Conservation (phyloP, 805 yeast genomes). For the Saccharomyces kudriavzevii region DNA sequence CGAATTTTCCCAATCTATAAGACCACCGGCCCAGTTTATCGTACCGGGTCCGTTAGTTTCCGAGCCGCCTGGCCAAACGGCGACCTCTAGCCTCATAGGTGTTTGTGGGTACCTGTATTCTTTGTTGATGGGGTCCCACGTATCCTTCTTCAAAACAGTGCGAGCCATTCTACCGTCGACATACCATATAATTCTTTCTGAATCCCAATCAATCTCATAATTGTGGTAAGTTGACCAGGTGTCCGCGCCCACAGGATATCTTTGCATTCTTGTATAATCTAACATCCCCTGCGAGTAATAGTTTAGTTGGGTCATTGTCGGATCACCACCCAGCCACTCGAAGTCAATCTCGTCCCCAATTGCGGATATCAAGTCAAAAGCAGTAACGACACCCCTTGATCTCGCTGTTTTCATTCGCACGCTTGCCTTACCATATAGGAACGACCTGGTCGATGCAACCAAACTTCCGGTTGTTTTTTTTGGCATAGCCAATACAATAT, state of each 20-base stretch:
- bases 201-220: constrained; percentile 75
- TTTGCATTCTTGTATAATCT: constrained; percentile 50
- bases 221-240: constrained; percentile 64
- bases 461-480: constrained; percentile 67
- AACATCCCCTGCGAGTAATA: constrained; percentile 69
- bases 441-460: constrained; percentile 62
- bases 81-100: constrained; percentile 65
- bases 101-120: constrained; percentile 60
- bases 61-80: constrained; percentile 74
- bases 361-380: constrained; percentile 72
- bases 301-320: constrained; percentile 64
- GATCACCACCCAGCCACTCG: constrained; percentile 74
- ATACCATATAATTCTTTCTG: constrained; percentile 61
- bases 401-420: constrained; percentile 66
- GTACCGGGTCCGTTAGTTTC: constrained; percentile 51
- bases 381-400: constrained; percentile 73
- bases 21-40: constrained; percentile 83
- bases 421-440: constrained; percentile 77
- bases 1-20: constrained; percentile 67
- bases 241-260: constrained; percentile 29
- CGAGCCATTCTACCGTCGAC: constrained; percentile 62
- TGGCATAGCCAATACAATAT: constrained; percentile 68
- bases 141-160: constrained; percentile 51
- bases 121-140: constrained; percentile 52
- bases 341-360: constrained; percentile 88